These are phyloP conservation scores for Austroboletus eburneus DNA, from an alignment of 768 basidiomycete species.

Conservation along the genomic window DNA sequence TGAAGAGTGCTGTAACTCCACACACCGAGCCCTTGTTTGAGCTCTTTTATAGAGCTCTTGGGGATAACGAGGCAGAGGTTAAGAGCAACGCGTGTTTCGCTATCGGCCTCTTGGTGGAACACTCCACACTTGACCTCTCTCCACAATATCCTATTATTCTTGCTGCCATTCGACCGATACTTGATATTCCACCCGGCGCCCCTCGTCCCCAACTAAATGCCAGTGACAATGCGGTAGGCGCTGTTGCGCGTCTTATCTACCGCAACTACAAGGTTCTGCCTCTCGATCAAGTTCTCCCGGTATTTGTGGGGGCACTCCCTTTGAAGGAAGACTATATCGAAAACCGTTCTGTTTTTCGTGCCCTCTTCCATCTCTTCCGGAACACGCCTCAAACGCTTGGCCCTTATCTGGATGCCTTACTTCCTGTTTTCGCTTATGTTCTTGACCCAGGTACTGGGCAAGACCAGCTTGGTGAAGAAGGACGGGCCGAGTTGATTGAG, in stretches of 20 bases:
- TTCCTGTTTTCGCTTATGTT: conserved; percentile 76
- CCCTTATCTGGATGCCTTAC: conserved; percentile 73
- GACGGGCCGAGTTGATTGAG: conserved; percentile 68
- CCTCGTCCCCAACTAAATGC: conserved; percentile 73
- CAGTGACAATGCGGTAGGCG: conserved; percentile 95
- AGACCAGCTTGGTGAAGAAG: conserved; percentile 80
- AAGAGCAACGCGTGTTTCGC: conserved; percentile 97
- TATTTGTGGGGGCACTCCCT: conserved; percentile 79
- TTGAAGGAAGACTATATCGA: conserved; percentile 86
- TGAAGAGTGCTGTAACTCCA: conserved; percentile 82
- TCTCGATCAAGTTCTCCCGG: conserved; percentile 85
- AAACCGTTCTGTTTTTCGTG: conserved; percentile 84
- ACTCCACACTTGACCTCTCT: conserved; percentile 77
- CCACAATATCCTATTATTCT: conserved; percentile 79
- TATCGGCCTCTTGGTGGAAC: conserved; percentile 84
- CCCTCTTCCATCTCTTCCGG: conserved; percentile 84
- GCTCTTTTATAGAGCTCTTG: conserved; percentile 78
- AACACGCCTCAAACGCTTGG: conserved; percentile 65
- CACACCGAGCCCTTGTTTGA: conserved; percentile 79
- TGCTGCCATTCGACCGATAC: conserved; percentile 74
- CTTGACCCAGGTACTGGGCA: conserved; percentile 68
- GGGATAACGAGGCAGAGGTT: conserved; percentile 87
- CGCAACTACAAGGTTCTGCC: conserved; percentile 78
- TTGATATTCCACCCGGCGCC: conserved; percentile 60
- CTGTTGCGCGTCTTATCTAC: conserved; percentile 82